phyloP scores from a whole-genome alignment of 345 rosid genomes.

The Garcia nutans region DNA sequence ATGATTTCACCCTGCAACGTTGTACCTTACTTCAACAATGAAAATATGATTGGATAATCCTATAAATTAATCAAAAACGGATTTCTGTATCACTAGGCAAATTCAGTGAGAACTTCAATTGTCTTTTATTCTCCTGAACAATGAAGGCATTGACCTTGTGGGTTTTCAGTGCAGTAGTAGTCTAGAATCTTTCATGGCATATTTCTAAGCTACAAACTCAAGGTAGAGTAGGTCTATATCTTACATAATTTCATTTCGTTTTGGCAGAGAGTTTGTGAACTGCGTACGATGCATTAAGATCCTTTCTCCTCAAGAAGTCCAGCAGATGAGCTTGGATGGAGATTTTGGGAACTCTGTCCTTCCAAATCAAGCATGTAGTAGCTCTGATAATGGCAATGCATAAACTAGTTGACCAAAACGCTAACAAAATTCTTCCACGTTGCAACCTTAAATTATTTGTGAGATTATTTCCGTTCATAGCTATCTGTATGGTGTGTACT shows the following conservation, averaged over 20 bases:
- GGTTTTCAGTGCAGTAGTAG: not conserved
- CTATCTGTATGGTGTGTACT: constrained; percentile 12
- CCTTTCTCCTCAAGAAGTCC: constrained; percentile 75
- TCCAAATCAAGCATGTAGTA: constrained; percentile 65
- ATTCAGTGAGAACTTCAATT: not conserved
- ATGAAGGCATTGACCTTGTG: not conserved
- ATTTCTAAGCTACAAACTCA: not conserved
- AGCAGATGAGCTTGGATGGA: constrained; percentile 74
- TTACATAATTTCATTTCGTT: not conserved
- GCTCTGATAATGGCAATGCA: constrained; percentile 59
- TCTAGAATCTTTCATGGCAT: not conserved
- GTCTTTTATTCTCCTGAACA: not conserved
- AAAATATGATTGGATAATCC: not conserved
- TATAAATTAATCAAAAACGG: not conserved
- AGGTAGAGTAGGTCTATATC: not conserved
- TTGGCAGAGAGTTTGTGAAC: constrained; percentile 64
- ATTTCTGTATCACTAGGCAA: not conserved
- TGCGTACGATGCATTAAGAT: constrained; percentile 69
- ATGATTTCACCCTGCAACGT: no score
- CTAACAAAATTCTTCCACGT: constrained; percentile 22
- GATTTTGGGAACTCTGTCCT: constrained; percentile 51
- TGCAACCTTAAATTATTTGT: constrained; percentile 11
- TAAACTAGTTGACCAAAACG: constrained; percentile 23
- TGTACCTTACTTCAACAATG: no score
- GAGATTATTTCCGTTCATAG: constrained; percentile 20